Percentiles rank a stretch among this genome's conserved stretches.
phyloP scores from a whole-genome alignment of 2,329 filamentous ascomycete genomes.

The Fusarium equiseti region DNA sequence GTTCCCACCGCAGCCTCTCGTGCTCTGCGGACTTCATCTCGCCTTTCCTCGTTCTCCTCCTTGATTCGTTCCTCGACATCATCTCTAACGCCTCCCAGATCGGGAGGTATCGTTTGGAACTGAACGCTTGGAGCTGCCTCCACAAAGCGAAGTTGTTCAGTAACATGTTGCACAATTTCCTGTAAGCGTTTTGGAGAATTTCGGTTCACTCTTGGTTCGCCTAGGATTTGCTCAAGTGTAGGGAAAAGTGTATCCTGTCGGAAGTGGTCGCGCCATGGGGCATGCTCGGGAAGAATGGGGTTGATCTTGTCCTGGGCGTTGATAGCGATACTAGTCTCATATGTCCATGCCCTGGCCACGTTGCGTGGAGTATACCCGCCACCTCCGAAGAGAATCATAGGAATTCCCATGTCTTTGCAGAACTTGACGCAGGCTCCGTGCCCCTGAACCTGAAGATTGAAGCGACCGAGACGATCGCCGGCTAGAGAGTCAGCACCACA shows the following conservation, averaged over 20 bases:
- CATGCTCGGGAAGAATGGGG: constrained; percentile 80
- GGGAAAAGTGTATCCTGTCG: constrained; percentile 89
- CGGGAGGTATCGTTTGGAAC: constrained; percentile 82
- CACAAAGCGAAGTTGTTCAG: constrained; percentile 88
- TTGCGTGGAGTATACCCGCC: constrained; percentile 97
- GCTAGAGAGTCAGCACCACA: constrained; percentile 96
- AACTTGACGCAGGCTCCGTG: constrained; percentile 93
- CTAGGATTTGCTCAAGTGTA: constrained; percentile 77
- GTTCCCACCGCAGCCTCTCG: constrained; percentile 69
- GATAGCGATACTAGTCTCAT: constrained; percentile 93
- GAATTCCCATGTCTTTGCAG: constrained; percentile 83
- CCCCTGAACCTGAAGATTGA: constrained; percentile 95
- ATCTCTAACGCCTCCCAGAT: constrained; percentile 75
- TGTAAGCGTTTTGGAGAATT: constrained; percentile 82
- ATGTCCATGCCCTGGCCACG: constrained; percentile 95
- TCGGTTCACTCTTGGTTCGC: constrained; percentile 79
- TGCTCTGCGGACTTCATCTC: constrained; percentile 64
- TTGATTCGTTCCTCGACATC: constrained; percentile 76
- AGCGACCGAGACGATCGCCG: constrained; percentile 91
- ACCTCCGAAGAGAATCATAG: constrained; percentile 90
- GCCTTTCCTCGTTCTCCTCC: constrained; percentile 71
- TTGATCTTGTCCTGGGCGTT: constrained; percentile 77
- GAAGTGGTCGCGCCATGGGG: constrained; percentile 91
- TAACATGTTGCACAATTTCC: constrained; percentile 80
- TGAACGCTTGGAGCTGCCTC: constrained; percentile 88